phyloP scores from a whole-genome alignment of 2,329 filamentous ascomycete genomes.

The Beauveria pseudobassiana region DNA sequence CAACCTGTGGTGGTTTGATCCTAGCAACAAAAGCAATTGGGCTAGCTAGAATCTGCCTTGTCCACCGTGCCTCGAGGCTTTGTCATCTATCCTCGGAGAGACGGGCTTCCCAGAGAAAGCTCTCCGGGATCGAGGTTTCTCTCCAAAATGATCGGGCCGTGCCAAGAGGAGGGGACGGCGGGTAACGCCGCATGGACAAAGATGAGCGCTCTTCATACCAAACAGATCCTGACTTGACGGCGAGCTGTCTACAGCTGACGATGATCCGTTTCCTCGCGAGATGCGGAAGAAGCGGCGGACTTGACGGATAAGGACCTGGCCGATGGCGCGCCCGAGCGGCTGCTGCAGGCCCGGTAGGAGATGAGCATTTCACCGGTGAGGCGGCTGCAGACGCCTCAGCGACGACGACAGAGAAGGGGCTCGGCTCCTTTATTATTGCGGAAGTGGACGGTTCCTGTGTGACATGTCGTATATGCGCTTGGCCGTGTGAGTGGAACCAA shows the following conservation, averaged over 20 bases:
- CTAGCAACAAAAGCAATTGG: conserved; percentile 23
- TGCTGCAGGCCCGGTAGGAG: neutral
- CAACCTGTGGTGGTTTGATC: conserved; percentile 23
- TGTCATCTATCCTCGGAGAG: no score
- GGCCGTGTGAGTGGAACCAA: neutral
- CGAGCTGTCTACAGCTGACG: neutral
- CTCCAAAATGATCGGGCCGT: no score
- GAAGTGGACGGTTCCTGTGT: no score
- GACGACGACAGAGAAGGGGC: no score
- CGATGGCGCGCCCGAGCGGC: neutral
- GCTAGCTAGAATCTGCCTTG: conserved; percentile 21
- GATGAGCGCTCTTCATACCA: neutral
- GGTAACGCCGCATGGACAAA: no score
- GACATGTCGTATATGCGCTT: no score
- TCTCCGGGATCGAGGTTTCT: neutral
- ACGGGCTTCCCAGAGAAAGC: no score
- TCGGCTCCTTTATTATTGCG: no score
- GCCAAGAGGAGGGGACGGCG: no score
- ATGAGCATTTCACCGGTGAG: neutral
- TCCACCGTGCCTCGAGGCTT: conserved; percentile 22
- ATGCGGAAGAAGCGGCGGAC: neutral
- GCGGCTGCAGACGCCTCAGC: neutral
- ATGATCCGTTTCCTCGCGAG: neutral
- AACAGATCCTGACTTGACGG: neutral
- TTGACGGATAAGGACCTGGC: neutral